A percentile compares a stretch with the other conserved stretches of the same genome.
Evolutionary conservation across 2,329 filamentous ascomycete species (phyloP).

Genomic region (Exophiala sideris): DNA sequence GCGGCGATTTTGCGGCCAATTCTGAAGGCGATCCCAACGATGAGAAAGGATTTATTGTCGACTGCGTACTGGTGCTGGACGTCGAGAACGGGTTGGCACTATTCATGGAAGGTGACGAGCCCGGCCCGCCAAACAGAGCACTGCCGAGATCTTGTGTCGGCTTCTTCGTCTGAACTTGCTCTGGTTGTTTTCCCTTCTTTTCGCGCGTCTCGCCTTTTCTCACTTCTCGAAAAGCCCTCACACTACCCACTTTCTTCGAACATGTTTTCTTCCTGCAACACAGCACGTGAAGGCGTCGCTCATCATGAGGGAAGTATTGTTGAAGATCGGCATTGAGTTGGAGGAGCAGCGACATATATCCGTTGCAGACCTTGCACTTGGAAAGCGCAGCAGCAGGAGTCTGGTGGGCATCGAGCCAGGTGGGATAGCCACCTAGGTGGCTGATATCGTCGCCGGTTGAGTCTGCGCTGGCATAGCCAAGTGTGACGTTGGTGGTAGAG

Average conservation of each 20-base stretch:
- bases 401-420: slow-evolving; percentile 73
- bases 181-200: slow-evolving; percentile 25
- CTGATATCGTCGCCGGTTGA: slow-evolving; percentile 77
- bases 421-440: slow-evolving; percentile 79
- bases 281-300: slow-evolving; percentile 84
- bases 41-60: slow-evolving; percentile 59
- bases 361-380: slow-evolving; percentile 83
- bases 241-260: slow-evolving; percentile 74
- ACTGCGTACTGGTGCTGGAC: slow-evolving; percentile 28
- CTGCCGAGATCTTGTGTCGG: slow-evolving; percentile 43
- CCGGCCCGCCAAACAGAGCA: slow-evolving; percentile 61
- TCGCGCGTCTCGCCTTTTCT: slow-evolving; percentile 41
- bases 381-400: slow-evolving; percentile 73
- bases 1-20: slow-evolving; percentile 44
- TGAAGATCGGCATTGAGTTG: slow-evolving; percentile 90
- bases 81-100: slow-evolving; percentile 55
- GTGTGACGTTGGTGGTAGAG: slow-evolving; percentile 71
- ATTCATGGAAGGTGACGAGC: slow-evolving; percentile 36
- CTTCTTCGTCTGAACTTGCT: slow-evolving; percentile 29
- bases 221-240: slow-evolving; percentile 70
- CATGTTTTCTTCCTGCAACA: slow-evolving; percentile 75
- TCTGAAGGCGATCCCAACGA: slow-evolving; percentile 42
- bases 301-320: slow-evolving; percentile 79
- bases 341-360: slow-evolving; percentile 76
- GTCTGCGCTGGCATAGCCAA: slow-evolving; percentile 84